phyloP scores from a whole-genome alignment of 257 asterid species.

The Cordia subcordata region DNA sequence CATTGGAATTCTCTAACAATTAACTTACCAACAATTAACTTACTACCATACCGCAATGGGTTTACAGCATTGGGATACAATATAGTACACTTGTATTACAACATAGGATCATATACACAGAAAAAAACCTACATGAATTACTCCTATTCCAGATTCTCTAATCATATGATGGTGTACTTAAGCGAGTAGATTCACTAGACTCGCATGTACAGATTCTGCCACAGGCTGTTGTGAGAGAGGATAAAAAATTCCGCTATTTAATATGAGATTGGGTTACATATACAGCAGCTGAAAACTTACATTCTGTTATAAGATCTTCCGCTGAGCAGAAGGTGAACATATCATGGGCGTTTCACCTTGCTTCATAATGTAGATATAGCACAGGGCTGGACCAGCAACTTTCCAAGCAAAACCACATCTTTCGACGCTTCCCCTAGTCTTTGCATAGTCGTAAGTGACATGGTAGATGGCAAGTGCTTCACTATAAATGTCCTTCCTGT shows the following conservation, averaged over 20 bases:
- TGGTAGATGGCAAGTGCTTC: constrained; percentile 69
- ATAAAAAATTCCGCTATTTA: no score
- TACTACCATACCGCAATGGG: neutral
- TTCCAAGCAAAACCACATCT: constrained; percentile 73
- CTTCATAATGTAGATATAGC: constrained; percentile 31
- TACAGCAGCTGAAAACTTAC: no score
- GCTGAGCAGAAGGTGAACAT: constrained; percentile 43
- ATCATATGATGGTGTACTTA: no score
- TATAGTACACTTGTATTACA: neutral
- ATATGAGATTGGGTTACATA: no score
- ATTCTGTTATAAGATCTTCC: constrained; percentile 41
- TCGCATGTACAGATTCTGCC: no score
- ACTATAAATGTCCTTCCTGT: constrained; percentile 20
- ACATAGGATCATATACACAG: no score
- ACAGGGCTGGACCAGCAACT: constrained; percentile 69
- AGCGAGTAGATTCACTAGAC: no score
- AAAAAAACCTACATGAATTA: no score
- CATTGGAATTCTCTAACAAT: no score
- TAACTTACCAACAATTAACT: neutral
- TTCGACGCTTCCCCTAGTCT: neutral
- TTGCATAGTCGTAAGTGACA: constrained; percentile 41
- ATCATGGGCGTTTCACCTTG: constrained; percentile 32
- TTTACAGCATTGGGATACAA: neutral
- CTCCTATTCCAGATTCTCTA: no score
- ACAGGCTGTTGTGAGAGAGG: no score